A percentile compares a stretch with the other conserved stretches of the same genome.
These are phyloP conservation scores for Ophiognomonia clavigignenti-juglandacearum DNA, from an alignment of 2,329 filamentous ascomycete species.

Conservation along the genomic window DNA sequence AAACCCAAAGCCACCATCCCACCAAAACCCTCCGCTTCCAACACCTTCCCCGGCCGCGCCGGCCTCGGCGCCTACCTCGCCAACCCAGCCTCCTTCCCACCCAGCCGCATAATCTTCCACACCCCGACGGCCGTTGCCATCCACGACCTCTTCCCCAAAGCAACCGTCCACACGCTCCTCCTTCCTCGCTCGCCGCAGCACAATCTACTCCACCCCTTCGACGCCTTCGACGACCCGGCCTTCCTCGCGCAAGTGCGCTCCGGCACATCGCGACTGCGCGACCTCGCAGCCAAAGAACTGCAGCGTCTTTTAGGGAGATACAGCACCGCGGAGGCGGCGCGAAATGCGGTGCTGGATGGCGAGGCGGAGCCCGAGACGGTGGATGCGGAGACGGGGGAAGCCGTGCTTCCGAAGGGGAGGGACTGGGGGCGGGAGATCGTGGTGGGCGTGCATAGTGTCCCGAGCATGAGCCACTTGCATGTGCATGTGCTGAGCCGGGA, in stretches of 20 bases:
- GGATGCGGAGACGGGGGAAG: constrained; percentile 46
- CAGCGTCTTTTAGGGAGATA: constrained; percentile 59
- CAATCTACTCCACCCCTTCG: constrained; percentile 66
- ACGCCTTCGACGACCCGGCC: constrained; percentile 63
- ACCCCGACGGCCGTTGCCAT: constrained; percentile 70
- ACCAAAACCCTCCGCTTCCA: constrained; percentile 19
- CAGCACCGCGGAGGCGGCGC: constrained; percentile 58
- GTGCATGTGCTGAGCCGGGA: constrained; percentile 83
- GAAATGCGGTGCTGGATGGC: constrained; percentile 64
- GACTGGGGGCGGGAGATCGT: constrained; percentile 74
- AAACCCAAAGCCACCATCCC: constrained; percentile 17
- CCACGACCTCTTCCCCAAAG: constrained; percentile 81
- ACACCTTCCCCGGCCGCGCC: constrained; percentile 42
- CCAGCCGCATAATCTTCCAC: constrained; percentile 58
- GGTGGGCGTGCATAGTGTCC: constrained; percentile 78
- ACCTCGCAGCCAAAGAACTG: constrained; percentile 69
- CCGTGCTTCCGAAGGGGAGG: constrained; percentile 62
- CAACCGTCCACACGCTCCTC: constrained; percentile 79
- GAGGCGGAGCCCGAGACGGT: constrained; percentile 59
- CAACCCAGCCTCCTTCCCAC: constrained; percentile 55
- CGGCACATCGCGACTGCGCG: constrained; percentile 57
- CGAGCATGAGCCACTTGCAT: constrained; percentile 90
- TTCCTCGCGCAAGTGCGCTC: constrained; percentile 62
- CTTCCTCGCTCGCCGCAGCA: constrained; percentile 65
- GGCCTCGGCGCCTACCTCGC: constrained; percentile 64